Evolutionary conservation across 2,329 filamentous ascomycete species (phyloP).

Genomic region (Talaromyces sp.): DNA sequence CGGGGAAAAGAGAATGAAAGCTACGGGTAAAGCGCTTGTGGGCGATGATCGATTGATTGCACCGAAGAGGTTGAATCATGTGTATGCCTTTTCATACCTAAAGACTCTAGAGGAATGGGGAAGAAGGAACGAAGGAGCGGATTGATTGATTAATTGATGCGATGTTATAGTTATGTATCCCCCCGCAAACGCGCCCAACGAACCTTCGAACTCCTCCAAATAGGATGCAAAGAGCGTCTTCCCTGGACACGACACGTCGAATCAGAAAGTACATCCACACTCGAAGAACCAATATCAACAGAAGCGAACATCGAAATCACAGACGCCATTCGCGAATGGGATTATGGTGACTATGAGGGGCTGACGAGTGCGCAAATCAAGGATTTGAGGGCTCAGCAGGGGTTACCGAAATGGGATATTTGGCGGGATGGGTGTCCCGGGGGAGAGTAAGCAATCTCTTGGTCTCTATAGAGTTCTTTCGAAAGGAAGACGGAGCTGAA

Average conservation of each 20-base stretch:
- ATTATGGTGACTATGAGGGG: slow-evolving; percentile 85
- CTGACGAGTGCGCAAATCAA: slow-evolving; percentile 69
- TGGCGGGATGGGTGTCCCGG: slow-evolving; percentile 85
- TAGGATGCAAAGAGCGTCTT: slow-evolving; percentile 65
- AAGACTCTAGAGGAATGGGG: not conserved
- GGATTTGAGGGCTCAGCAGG: slow-evolving; percentile 54
- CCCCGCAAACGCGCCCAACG: slow-evolving; percentile 77
- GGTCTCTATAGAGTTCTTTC: too few relatives aligned
- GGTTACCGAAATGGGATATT: slow-evolving; percentile 70
- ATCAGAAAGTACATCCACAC: slow-evolving; percentile 22
- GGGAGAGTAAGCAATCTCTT: slow-evolving; percentile 63
- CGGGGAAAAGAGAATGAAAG: slow-evolving; percentile 71
- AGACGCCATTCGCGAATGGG: slow-evolving; percentile 72
- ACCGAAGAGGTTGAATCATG: slow-evolving; percentile 73
- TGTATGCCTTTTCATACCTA: slow-evolving; percentile 53
- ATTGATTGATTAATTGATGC: not conserved
- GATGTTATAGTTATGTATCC: slow-evolving; percentile 65
- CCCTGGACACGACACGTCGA: slow-evolving; percentile 59
- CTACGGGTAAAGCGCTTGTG: slow-evolving; percentile 79
- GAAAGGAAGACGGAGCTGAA: not conserved
- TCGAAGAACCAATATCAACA: slow-evolving; percentile 47
- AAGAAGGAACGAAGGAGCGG: not conserved
- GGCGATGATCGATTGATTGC: slow-evolving; percentile 82
- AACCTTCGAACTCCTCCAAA: slow-evolving; percentile 82
- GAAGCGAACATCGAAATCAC: slow-evolving; percentile 63